phyloP scores from a whole-genome alignment of 2,329 filamentous ascomycete species.

The Trichoderma koningii region DNA sequence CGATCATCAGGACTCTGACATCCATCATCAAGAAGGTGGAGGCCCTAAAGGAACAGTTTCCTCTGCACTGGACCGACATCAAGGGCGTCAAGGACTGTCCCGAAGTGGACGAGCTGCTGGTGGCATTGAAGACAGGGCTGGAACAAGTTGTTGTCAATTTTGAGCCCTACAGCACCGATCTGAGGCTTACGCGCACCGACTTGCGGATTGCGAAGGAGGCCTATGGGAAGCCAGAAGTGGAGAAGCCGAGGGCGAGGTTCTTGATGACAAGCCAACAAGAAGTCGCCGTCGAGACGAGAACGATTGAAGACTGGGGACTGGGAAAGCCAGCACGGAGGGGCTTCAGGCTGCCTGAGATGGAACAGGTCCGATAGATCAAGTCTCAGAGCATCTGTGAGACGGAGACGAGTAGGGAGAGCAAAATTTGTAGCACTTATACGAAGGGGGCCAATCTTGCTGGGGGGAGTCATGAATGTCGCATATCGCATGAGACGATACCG shows the following conservation, averaged over 20 bases:
- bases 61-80: slow-evolving; percentile 79
- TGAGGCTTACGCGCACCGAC: slow-evolving; percentile 71
- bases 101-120: slow-evolving; percentile 72
- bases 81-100: slow-evolving; percentile 55
- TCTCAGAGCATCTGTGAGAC: background rate
- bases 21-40: slow-evolving; percentile 69
- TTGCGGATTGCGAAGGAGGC: slow-evolving; percentile 73
- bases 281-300: background rate
- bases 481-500: slow-evolving; percentile 27
- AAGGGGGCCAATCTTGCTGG: slow-evolving; percentile 1
- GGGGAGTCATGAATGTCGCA: slow-evolving; percentile 16
- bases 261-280: slow-evolving; percentile 34
- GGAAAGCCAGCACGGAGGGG: slow-evolving; percentile 30
- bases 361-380: slow-evolving; percentile 33
- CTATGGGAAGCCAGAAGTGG: slow-evolving; percentile 37
- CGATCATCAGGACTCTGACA: slow-evolving; percentile 73
- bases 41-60: slow-evolving; percentile 59
- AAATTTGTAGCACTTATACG: slow-evolving; percentile 14
- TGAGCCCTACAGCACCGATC: slow-evolving; percentile 69
- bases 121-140: slow-evolving; percentile 66
- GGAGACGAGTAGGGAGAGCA: background rate
- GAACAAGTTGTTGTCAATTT: slow-evolving; percentile 69
- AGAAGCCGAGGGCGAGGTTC: slow-evolving; percentile 34
- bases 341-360: slow-evolving; percentile 36
- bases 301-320: slow-evolving; percentile 28